These are phyloP conservation scores for Solanum appendiculatum DNA, from an alignment of 257 asterid genomes.

Conservation along the genomic window DNA sequence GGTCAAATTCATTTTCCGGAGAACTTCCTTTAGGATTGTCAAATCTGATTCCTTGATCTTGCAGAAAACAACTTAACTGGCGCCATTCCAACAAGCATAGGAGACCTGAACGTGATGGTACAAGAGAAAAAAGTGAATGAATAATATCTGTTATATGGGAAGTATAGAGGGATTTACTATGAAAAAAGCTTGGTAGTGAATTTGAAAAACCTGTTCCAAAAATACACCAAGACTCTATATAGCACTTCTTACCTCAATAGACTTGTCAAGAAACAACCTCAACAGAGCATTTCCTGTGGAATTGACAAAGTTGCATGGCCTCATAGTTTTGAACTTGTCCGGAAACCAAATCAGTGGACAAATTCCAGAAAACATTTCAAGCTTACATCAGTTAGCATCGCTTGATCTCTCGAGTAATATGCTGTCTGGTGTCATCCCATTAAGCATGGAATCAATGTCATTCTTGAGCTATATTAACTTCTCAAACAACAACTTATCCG, in stretches of 20 bases:
- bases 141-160: constrained; percentile 29
- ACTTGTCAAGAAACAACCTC: constrained; percentile 33
- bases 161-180: constrained; percentile 27
- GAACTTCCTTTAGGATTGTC: constrained; percentile 18
- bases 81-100: constrained; percentile 20
- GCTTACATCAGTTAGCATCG: constrained; percentile 21
- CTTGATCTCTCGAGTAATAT: constrained; percentile 44
- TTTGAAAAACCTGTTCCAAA: constrained; percentile 25
- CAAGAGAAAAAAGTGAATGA: constrained; percentile 10
- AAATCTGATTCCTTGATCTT: constrained; percentile 35
- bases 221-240: constrained; percentile 40
- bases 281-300: constrained; percentile 33
- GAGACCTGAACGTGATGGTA: constrained; percentile 33
- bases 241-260: constrained; percentile 42
- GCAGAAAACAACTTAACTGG: constrained; percentile 34
- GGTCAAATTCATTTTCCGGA: constrained; percentile 29
- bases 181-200: constrained; percentile 36
- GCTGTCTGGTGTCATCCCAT: constrained; percentile 35
- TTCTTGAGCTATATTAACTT: constrained; percentile 27
- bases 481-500: constrained; percentile 37
- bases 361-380: constrained; percentile 38
- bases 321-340: constrained; percentile 34
- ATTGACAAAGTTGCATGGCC: constrained; percentile 20
- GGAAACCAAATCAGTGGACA: constrained; percentile 34
- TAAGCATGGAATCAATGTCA: constrained; percentile 28